These are phyloP conservation scores for Syzygium syzygioides DNA, from an alignment of 441 rosid genomes.

Conservation along the genomic window DNA sequence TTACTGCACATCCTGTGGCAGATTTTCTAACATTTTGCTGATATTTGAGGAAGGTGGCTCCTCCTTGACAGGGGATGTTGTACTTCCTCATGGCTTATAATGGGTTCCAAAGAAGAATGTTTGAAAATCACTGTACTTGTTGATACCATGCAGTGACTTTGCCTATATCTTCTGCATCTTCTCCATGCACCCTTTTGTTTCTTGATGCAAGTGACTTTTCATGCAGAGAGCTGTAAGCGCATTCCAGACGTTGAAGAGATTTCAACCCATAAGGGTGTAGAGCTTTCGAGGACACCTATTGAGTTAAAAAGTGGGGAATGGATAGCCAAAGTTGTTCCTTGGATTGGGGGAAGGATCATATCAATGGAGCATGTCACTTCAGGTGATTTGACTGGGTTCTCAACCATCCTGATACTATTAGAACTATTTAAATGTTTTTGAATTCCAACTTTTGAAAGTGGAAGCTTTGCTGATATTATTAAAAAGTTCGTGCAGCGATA, in stretches of 20 bases:
- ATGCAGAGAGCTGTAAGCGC: constrained; percentile 52
- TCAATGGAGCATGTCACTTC: constrained; percentile 92
- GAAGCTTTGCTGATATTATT: background rate
- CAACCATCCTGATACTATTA: background rate
- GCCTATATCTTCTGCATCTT: background rate
- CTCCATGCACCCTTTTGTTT: background rate
- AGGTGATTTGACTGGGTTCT: constrained; percentile 28
- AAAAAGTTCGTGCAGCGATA: background rate
- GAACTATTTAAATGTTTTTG: background rate
- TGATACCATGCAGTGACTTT: background rate
- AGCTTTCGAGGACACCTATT: constrained; percentile 56
- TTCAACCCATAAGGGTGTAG: constrained; percentile 56
- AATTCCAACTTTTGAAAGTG: background rate
- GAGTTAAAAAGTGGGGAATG: constrained; percentile 71
- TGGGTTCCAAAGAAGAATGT: background rate
- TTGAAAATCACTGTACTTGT: background rate
- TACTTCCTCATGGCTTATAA: background rate
- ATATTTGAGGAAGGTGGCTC: background rate
- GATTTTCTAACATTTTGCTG: background rate
- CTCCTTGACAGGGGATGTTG: background rate
- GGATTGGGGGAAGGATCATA: constrained; percentile 94
- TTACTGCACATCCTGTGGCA: background rate
- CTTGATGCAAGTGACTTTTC: constrained; percentile 6
- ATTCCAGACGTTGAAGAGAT: constrained; percentile 56
- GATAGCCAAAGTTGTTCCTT: constrained; percentile 73